These are phyloP conservation scores for Yamadazyma atlantica DNA, from an alignment of 1,139 yeast species.

Conservation along the genomic window DNA sequence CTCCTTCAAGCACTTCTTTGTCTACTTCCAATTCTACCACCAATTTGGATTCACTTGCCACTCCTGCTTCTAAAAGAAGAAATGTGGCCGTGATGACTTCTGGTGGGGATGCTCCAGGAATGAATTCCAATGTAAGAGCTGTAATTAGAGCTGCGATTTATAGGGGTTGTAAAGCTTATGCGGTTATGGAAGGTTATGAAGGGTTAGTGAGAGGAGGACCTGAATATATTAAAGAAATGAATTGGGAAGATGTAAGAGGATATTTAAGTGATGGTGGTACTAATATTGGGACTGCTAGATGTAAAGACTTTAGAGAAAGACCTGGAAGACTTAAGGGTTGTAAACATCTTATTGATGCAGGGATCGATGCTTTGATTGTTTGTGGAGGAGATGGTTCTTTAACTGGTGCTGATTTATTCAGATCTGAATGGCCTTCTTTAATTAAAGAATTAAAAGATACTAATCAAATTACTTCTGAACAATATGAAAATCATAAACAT, in stretches of 20 bases:
- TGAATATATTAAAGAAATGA: slow-evolving; percentile 67
- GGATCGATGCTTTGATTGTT: slow-evolving; percentile 94
- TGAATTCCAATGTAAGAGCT: slow-evolving; percentile 95
- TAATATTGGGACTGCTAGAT: slow-evolving; percentile 93
- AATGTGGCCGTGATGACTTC: slow-evolving; percentile 94
- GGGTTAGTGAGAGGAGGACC: slow-evolving; percentile 86
- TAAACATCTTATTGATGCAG: slow-evolving; percentile 77
- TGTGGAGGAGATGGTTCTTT: slow-evolving; percentile 99
- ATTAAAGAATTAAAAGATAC: slow-evolving; percentile 63
- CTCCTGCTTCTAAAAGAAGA: slow-evolving; percentile 32
- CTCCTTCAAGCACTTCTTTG: slow-evolving; percentile 9
- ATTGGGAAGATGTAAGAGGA: slow-evolving; percentile 94
- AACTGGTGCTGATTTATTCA: slow-evolving; percentile 94
- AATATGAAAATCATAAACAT: slow-evolving; percentile 61
- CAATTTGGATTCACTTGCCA: slow-evolving; percentile 7
- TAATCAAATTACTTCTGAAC: slow-evolving; percentile 54
- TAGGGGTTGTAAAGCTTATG: slow-evolving; percentile 92
- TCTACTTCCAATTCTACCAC: slow-evolving; percentile 17
- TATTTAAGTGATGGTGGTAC: slow-evolving; percentile 93
- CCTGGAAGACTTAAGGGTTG: slow-evolving; percentile 82
- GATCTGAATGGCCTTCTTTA: slow-evolving; percentile 91
- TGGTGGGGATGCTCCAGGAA: slow-evolving; percentile 99
- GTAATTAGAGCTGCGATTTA: slow-evolving; percentile 88
- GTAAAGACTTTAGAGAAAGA: slow-evolving; percentile 80
- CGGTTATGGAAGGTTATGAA: slow-evolving; percentile 91